These are phyloP conservation scores for Phytophthora sojae DNA, from an alignment of 352 stramenopile species.

Conservation along the genomic window DNA sequence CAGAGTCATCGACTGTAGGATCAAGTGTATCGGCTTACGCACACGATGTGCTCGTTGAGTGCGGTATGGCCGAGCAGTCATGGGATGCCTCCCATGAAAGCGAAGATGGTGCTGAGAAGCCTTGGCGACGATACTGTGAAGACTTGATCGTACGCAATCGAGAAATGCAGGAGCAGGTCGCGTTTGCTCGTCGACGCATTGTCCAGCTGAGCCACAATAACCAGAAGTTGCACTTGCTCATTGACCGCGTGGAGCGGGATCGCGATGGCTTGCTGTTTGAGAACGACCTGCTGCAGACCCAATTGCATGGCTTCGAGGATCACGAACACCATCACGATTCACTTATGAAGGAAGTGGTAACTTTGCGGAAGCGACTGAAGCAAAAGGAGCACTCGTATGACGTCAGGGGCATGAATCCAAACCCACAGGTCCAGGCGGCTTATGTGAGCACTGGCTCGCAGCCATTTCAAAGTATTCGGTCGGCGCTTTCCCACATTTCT, in stretches of 20 bases:
- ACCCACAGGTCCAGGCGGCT: conserved; percentile 12
- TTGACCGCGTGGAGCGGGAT: conserved; percentile 87
- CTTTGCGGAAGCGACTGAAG: conserved; percentile 53
- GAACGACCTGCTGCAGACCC: conserved; percentile 82
- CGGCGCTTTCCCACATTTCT: conserved; percentile 38
- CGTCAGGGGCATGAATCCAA: conserved; percentile 1
- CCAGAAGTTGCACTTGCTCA: conserved; percentile 82
- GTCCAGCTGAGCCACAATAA: conserved; percentile 82
- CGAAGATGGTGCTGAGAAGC: conserved; percentile 43
- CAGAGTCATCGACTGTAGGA: conserved; percentile 21
- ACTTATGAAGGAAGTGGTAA: conserved; percentile 65
- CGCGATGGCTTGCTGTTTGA: conserved; percentile 83
- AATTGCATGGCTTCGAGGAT: conserved; percentile 74
- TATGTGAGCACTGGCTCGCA: not conserved
- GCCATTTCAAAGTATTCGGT: conserved; percentile 27
- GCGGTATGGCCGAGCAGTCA: conserved; percentile 23
- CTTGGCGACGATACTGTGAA: conserved; percentile 79
- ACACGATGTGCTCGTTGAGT: conserved; percentile 22
- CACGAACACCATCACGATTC: conserved; percentile 75
- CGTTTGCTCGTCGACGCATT: conserved; percentile 64
- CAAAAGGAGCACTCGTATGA: conserved; percentile 35
- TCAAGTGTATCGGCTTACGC: conserved; percentile 17
- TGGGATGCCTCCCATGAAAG: conserved; percentile 21
- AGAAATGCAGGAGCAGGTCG: conserved; percentile 81
- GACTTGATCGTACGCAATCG: conserved; percentile 77